Conservation (phyloP, 768 basidiomycete genomes). For the Suillus brevipes region DNA sequence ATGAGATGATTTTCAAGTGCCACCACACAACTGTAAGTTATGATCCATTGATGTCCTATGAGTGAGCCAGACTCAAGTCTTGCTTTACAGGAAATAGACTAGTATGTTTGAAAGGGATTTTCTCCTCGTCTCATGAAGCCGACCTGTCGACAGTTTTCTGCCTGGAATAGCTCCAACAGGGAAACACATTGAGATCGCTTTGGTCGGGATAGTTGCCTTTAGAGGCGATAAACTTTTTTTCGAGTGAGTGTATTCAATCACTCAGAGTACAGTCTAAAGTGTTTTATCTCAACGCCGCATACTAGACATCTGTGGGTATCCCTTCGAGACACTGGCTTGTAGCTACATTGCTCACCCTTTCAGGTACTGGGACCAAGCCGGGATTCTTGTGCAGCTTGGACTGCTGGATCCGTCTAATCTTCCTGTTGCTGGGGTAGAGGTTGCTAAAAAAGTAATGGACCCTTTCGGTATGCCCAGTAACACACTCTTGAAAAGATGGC, state of each 20-base stretch:
- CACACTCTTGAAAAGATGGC: slow-evolving; percentile 37
- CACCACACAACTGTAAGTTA: slow-evolving; percentile 37
- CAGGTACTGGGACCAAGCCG: slow-evolving; percentile 54
- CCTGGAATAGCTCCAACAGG: slow-evolving; percentile 39
- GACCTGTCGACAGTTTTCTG: slow-evolving; percentile 22
- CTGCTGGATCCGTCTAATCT: slow-evolving; percentile 33
- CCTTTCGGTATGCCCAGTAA: slow-evolving; percentile 44
- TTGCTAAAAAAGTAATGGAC: slow-evolving; percentile 41
- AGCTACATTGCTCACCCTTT: neutral
- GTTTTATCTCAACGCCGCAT: neutral
- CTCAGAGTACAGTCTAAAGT: neutral
- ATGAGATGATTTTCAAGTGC: slow-evolving; percentile 49
- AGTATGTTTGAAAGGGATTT: slow-evolving; percentile 25
- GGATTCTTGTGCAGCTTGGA: slow-evolving; percentile 43
- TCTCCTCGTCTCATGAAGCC: neutral
- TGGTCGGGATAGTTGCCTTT: slow-evolving; percentile 47
- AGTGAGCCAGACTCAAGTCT: neutral
- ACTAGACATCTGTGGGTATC: slow-evolving; percentile 31
- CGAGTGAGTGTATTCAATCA: slow-evolving; percentile 35
- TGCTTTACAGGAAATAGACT: slow-evolving; percentile 40
- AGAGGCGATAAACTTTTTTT: slow-evolving; percentile 51
- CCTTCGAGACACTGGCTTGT: neutral
- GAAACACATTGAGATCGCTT: slow-evolving; percentile 40
- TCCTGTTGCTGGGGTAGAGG: slow-evolving; percentile 42
- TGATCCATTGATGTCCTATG: neutral